Evolutionary conservation across 306 rosid genomes (phyloP), one percentile per base, ranked within the genome.

Genomic region (Dryas drummondii): DNA sequence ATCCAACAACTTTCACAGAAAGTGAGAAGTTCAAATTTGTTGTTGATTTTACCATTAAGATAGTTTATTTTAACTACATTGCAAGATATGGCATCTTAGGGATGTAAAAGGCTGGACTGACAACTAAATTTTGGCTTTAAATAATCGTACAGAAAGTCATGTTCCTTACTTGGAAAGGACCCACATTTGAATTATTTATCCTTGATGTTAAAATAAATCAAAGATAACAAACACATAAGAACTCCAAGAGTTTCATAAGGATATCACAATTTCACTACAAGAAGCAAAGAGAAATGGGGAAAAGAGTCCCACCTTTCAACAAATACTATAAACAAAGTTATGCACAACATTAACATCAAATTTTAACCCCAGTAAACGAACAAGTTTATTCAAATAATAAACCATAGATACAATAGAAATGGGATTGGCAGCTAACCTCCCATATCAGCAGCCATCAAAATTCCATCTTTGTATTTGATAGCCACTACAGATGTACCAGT

Each of bases 401-500:
- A 37, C 8, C 42, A 13, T 8, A 60, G 19, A 74, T 6, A 19
- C 63, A 50, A 10, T 27, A 46, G 7, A 27, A 3, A 7, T n/a
- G 11, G 3, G 59, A 69, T 56, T 49, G 44, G 74, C 56, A 79
- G 55, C 88, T 67, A 3, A 94, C 97, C 99, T 92, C 97, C 97
- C 92, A 89, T 90, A 83, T 94, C 97, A 64, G 99, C 82, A 67
- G 88, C 93, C 99, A 94, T 90, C 41, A 94, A 87, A 83, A 94
- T 86, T 49, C 96, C 99, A 92, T 94, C 97, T 81, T 90, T 94
- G 88, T 86, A 94, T 78, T 94, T 94, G 82, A 94, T 74, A 61
- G 97, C 97, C 52, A 94, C 93, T 0, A 94, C 97, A 19, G 99
- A 94, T 14, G 97, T 84, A 37, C 99, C 97, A 26, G 97, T 94